Evolutionary conservation across 768 basidiomycete species (phyloP).

Genomic region (Galerina sulciceps): DNA sequence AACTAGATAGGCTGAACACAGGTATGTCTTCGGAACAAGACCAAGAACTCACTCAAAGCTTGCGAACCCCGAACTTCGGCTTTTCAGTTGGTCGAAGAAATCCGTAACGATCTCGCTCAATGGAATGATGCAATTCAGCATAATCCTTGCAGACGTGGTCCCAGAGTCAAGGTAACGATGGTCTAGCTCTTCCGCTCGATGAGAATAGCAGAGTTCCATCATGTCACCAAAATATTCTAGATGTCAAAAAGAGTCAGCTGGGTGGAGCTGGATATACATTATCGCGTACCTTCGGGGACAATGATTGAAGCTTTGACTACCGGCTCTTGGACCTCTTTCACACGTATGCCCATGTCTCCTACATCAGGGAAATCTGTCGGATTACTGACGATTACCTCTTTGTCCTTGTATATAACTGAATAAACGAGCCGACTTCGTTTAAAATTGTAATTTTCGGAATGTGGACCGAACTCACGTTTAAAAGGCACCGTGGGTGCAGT

Average conservation of each 20-base stretch:
- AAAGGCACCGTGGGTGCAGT: slow-evolving; percentile 97
- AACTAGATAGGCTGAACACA: slow-evolving; percentile 50
- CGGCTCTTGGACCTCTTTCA: slow-evolving; percentile 87
- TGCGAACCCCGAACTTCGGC: slow-evolving; percentile 88
- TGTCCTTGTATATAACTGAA: slow-evolving; percentile 75
- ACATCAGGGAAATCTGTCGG: slow-evolving; percentile 95
- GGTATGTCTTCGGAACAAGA: background rate
- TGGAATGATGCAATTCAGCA: slow-evolving; percentile 84
- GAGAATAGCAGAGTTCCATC: slow-evolving; percentile 91
- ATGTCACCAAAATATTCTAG: slow-evolving; percentile 92
- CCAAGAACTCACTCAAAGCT: slow-evolving; percentile 78
- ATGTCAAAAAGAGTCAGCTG: background rate
- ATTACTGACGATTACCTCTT: slow-evolving; percentile 76
- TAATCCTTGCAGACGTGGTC: slow-evolving; percentile 64
- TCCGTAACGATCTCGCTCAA: slow-evolving; percentile 92
- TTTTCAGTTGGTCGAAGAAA: slow-evolving; percentile 95
- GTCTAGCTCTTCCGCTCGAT: slow-evolving; percentile 83
- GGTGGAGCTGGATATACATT: background rate
- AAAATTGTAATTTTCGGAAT: background rate
- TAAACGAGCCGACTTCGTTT: slow-evolving; percentile 5
- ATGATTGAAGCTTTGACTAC: slow-evolving; percentile 94
- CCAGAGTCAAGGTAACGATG: slow-evolving; percentile 81
- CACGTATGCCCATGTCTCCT: slow-evolving; percentile 58
- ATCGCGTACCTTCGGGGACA: slow-evolving; percentile 77
- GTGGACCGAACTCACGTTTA: slow-evolving; percentile 55